Evolutionary conservation across 768 basidiomycete species (phyloP).

Genomic region (Lactarius tabidus): DNA sequence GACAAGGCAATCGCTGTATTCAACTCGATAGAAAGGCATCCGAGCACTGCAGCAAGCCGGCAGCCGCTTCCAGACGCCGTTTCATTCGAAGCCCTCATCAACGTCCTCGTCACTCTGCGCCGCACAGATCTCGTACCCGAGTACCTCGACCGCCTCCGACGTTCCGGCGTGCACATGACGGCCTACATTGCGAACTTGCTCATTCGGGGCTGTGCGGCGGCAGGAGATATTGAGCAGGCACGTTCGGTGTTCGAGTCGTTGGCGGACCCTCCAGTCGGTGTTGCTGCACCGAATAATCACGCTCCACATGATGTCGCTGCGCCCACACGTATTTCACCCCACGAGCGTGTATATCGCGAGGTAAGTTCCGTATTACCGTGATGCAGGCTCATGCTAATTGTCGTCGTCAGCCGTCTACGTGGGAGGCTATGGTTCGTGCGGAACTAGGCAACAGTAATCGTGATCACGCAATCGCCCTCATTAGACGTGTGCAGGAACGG

Average conservation of each 20-base stretch:
- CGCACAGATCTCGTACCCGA: slow-evolving; percentile 71
- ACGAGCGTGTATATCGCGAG: slow-evolving; percentile 78
- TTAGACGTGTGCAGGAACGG: slow-evolving; percentile 72
- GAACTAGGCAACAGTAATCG: slow-evolving; percentile 79
- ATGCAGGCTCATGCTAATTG: neutral
- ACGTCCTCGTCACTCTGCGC: slow-evolving; percentile 73
- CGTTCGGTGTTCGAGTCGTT: slow-evolving; percentile 76
- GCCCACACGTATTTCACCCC: slow-evolving; percentile 35
- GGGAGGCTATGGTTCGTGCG: slow-evolving; percentile 93
- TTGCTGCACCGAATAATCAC: slow-evolving; percentile 89
- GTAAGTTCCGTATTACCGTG: slow-evolving; percentile 39
- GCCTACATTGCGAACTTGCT: slow-evolving; percentile 91
- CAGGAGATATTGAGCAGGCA: slow-evolving; percentile 65
- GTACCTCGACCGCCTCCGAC: slow-evolving; percentile 59
- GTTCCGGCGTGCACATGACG: slow-evolving; percentile 75
- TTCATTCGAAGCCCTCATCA: slow-evolving; percentile 86
- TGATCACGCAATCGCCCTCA: slow-evolving; percentile 60
- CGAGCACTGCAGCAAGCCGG: slow-evolving; percentile 36
- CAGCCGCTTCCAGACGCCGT: slow-evolving; percentile 68
- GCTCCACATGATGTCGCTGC: slow-evolving; percentile 55
- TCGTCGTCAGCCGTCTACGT: slow-evolving; percentile 70
- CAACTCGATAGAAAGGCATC: slow-evolving; percentile 61
- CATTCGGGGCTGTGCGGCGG: slow-evolving; percentile 67
- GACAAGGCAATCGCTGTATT: slow-evolving; percentile 74
- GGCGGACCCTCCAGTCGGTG: slow-evolving; percentile 72